These are phyloP conservation scores for Tremella mesenterica DNA, from an alignment of 768 basidiomycete species.

Conservation along the genomic window DNA sequence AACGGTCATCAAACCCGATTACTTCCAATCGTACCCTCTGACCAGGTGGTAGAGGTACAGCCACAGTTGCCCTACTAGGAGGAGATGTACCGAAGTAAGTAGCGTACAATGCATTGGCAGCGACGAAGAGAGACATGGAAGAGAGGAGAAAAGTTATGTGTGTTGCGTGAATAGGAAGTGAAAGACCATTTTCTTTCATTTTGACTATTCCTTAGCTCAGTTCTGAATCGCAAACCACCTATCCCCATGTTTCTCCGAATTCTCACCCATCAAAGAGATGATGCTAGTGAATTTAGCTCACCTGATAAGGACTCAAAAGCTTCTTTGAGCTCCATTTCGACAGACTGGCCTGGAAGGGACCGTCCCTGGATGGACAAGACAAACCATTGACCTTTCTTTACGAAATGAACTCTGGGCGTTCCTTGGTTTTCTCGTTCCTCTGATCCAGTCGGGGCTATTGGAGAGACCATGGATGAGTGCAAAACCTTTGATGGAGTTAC, in stretches of 20 bases:
- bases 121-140: conserved; percentile 68
- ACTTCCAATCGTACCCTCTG: conserved; percentile 65
- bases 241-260: too few species aligned
- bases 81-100: conserved; percentile 83
- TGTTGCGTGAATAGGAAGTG: conserved; percentile 53
- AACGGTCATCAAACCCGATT: conserved; percentile 54
- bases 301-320: conserved; percentile 64
- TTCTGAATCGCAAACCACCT: too few species aligned
- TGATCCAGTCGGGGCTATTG: too few species aligned
- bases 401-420: too few species aligned
- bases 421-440: too few species aligned
- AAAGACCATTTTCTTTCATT: conserved; percentile 51
- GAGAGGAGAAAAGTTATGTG: conserved; percentile 72
- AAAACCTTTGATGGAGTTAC: too few species aligned
- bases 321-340: conserved; percentile 62
- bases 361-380: conserved; percentile 56
- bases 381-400: conserved; percentile 67
- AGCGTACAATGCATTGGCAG: conserved; percentile 68
- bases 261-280: too few species aligned
- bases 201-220: too few species aligned
- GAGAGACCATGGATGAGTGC: too few species aligned
- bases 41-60: conserved; percentile 58
- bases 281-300: too few species aligned
- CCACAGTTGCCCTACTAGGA: conserved; percentile 89
- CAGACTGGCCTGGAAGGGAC: conserved; percentile 33